Evolutionary conservation across 2,329 filamentous ascomycete species (phyloP).

Genomic region (Arthrobotrys sinensis): DNA sequence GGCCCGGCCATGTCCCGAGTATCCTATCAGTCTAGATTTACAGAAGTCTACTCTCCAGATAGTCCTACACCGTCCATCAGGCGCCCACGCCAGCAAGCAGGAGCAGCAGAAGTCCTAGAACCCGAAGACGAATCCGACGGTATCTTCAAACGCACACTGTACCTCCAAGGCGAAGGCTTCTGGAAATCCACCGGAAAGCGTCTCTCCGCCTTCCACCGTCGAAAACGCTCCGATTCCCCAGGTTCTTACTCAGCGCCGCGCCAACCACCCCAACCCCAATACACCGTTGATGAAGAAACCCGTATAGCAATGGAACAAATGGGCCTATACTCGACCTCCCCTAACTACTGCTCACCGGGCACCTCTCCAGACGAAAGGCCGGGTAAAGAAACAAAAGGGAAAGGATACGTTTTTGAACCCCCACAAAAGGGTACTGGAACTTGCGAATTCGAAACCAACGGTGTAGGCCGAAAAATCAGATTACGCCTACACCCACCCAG

Average conservation of each 20-base stretch:
- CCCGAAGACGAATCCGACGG: constrained; percentile 41
- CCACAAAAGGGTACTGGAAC: constrained; percentile 37
- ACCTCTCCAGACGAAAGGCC: background rate
- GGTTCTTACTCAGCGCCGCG: background rate
- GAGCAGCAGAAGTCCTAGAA: constrained; percentile 3
- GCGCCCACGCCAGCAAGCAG: constrained; percentile 1
- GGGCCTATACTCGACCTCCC: constrained; percentile 39
- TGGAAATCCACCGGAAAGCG: constrained; percentile 59
- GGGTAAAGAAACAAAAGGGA: constrained; percentile 52
- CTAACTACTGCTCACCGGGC: constrained; percentile 5
- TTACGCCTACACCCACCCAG: constrained; percentile 41
- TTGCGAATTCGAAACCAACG: constrained; percentile 60
- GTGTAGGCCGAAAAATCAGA: constrained; percentile 50
- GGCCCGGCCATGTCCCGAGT: constrained; percentile 47
- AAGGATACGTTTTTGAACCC: constrained; percentile 56
- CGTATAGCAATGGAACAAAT: constrained; percentile 54
- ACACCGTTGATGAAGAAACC: constrained; percentile 51
- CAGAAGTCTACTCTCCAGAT: constrained; percentile 59
- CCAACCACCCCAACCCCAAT: background rate
- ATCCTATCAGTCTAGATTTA: constrained; percentile 49
- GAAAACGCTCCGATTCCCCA: constrained; percentile 32
- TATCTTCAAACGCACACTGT: constrained; percentile 50
- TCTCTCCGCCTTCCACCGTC: constrained; percentile 50
- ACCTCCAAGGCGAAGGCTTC: constrained; percentile 58
- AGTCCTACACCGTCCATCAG: constrained; percentile 37